phyloP scores from a whole-genome alignment of 352 stramenopile genomes.

The Pythium grandisporangium region DNA sequence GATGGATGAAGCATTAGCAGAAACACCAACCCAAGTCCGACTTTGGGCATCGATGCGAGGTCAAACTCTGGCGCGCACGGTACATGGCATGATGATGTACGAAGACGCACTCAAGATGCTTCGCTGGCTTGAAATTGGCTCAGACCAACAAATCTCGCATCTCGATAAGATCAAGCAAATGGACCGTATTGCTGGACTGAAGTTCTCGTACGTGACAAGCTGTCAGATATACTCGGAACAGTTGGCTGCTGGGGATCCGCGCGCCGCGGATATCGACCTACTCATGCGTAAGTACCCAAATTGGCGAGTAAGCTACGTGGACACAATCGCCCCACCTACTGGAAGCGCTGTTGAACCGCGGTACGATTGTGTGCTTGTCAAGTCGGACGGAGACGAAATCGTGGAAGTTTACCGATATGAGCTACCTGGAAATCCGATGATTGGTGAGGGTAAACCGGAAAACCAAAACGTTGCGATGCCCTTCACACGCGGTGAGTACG shows the following conservation, averaged over 20 bases:
- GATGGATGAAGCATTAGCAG: conserved; percentile 70
- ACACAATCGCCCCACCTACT: conserved; percentile 67
- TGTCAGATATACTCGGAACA: conserved; percentile 87
- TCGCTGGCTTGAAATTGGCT: conserved; percentile 83
- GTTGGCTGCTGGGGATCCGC: conserved; percentile 50
- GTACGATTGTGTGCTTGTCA: conserved; percentile 76
- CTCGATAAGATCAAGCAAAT: conserved; percentile 88
- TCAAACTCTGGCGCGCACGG: conserved; percentile 76
- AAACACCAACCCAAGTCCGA: conserved; percentile 78
- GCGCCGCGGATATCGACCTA: conserved; percentile 94
- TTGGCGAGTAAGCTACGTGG: conserved; percentile 85
- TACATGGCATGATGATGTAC: conserved; percentile 89
- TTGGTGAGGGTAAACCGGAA: conserved; percentile 82
- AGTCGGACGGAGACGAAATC: conserved; percentile 78
- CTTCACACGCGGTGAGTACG: conserved; percentile 79
- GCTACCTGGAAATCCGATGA: conserved; percentile 68
- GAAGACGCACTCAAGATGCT: conserved; percentile 87
- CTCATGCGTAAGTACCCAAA: conserved; percentile 96
- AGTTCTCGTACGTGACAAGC: conserved; percentile 87
- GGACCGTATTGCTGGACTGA: conserved; percentile 77
- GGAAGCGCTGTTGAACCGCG: conserved; percentile 57
- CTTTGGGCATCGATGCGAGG: conserved; percentile 83
- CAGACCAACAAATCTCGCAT: conserved; percentile 74
- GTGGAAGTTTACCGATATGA: conserved; percentile 85
- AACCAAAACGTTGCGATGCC: conserved; percentile 85